A percentile compares a stretch with the other conserved stretches of the same genome.
These are phyloP conservation scores for Chaetomium strumarium DNA, from an alignment of 2,329 filamentous ascomycete species.

Conservation along the genomic window DNA sequence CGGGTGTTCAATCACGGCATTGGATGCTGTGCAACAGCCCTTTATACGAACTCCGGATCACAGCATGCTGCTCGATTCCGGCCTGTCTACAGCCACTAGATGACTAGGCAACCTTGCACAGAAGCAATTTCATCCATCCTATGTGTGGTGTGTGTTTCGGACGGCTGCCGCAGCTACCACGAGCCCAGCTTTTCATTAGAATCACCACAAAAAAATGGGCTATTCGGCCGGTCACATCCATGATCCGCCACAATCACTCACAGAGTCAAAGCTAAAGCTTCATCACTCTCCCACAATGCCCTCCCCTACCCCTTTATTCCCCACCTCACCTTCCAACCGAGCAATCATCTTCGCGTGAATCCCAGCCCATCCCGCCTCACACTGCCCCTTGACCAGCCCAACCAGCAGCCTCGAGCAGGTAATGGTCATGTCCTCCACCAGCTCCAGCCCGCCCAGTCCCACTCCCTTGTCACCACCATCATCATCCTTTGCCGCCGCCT, in stretches of 20 bases:
- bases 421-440: constrained; percentile 47
- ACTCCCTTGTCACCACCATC: no score
- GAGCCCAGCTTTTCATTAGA: not conserved
- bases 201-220: no score
- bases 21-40: no score
- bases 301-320: not conserved
- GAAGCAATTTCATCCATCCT: not conserved
- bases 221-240: no score
- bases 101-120: not conserved
- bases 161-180: not conserved
- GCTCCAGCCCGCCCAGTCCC: constrained; percentile 28
- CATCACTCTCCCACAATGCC: not conserved
- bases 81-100: not conserved
- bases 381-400: constrained; percentile 44
- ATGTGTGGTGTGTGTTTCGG: not conserved
- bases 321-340: constrained; percentile 32
- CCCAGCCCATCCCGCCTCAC: constrained; percentile 44
- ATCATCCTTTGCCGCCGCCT: constrained; percentile 19
- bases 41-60: no score
- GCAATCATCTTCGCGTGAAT: constrained; percentile 46
- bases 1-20: no score
- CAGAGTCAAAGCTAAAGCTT: no score
- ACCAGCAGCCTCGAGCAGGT: constrained; percentile 45
- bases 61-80: no score
- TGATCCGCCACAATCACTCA: no score